Base-by-base conservation (phyloP, 306 rosid genomes). In the Alnus rubra region DNA sequence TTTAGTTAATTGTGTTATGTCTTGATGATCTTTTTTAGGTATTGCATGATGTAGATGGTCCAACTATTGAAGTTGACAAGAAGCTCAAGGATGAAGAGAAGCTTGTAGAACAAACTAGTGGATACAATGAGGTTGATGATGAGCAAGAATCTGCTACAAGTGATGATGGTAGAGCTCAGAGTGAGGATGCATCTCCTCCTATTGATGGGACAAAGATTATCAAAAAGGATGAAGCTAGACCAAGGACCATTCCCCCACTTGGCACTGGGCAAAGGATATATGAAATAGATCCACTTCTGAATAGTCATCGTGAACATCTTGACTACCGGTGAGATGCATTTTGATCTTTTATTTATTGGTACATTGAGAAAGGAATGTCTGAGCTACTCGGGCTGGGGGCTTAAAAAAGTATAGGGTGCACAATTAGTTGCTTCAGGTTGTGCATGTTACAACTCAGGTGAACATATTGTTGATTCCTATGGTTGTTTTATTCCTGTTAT, bases 211-310 rank as follows among this genome's bases (percentile, higher is more conserved):
- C 79, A 60, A 82, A 69, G 71, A 73, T 76, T 51, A 59, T 76
- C 54, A 69, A 53, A 75, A 51, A 39, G 59, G 86, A 73, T 69
- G 83, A 87, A 51, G 80, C 73, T 48, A 87, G 72, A 10, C 81
- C 80, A 50, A 83, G 68, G 86, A 75, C 79, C 76, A 79, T 96
- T 85, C 88, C 97, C 54, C 87, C 91, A 78, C 96, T 97, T 72
- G 96, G 99, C 70, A 28, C 77, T 42, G 99, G 99, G 81, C 69
- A 90, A 83, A 92, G 74, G 77, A 96, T 96, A 86, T 96, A 89
- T 69, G 92, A 93, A 77, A 86, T 90, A 35, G 99, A 96, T 89
- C 85, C 97, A 74, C 35, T 62, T 69, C 85, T 96, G 88, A 71
- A 71, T 67, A 69, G 72, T 79, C 79, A 87, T 77, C 85, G 85